Evolutionary conservation across 2,329 filamentous ascomycete genomes (phyloP).

Genomic region (Huntiella moniliformis): DNA sequence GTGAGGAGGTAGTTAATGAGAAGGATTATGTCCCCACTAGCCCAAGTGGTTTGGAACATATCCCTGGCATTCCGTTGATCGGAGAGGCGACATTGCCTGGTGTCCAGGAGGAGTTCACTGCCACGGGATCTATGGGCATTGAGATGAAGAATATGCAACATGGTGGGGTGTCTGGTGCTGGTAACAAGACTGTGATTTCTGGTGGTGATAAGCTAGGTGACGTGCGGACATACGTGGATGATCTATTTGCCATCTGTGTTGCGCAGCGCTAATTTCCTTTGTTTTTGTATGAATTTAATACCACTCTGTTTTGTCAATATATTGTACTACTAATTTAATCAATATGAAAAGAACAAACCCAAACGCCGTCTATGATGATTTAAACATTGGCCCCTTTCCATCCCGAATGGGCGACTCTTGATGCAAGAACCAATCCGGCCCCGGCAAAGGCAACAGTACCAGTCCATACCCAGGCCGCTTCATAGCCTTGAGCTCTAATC

Average conservation of each 20-base stretch:
- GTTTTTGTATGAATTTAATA: not conserved
- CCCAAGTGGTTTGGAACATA: not conserved
- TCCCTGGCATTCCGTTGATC: slow-evolving; percentile 6
- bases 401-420: not conserved
- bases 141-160: slow-evolving; percentile 13
- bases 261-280: slow-evolving; percentile 4
- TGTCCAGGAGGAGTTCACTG: not conserved
- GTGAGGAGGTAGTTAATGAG: slow-evolving; percentile 19
- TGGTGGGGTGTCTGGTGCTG: slow-evolving; percentile 15
- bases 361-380: not conserved
- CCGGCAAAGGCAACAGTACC: not conserved
- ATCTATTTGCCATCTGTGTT: slow-evolving; percentile 17
- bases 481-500: slow-evolving; percentile 14
- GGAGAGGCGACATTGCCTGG: slow-evolving; percentile 6
- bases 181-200: slow-evolving; percentile 14
- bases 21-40: not conserved
- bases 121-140: slow-evolving; percentile 4
- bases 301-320: too few species aligned
- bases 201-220: slow-evolving; percentile 19
- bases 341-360: too few species aligned
- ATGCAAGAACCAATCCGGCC: not conserved
- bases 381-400: slow-evolving; percentile 3
- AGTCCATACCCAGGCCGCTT: slow-evolving; percentile 7
- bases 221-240: slow-evolving; percentile 26
- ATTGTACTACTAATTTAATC: too few species aligned